These are phyloP conservation scores for Coniochaeta sp. DNA, from an alignment of 2,329 filamentous ascomycete species.

Conservation along the genomic window DNA sequence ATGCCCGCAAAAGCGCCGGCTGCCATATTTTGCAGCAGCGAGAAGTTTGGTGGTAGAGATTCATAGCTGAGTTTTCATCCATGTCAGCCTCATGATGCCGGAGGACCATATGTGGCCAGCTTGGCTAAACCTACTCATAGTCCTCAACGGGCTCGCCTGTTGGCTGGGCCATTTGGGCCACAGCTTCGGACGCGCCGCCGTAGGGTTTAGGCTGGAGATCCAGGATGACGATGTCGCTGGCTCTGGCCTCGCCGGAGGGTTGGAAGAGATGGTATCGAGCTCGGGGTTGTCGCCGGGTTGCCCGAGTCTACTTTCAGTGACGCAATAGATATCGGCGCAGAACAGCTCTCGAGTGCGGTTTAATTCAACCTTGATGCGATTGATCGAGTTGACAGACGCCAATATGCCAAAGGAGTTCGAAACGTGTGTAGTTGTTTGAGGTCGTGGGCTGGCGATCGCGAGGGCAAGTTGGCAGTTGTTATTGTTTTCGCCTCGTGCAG, in stretches of 20 bases:
- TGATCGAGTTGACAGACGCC: neutral
- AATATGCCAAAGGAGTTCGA: neutral
- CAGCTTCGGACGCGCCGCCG: conserved; percentile 59
- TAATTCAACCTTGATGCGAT: neutral
- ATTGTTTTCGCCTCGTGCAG: neutral
- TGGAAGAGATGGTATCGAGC: conserved; percentile 3
- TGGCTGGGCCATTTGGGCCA: conserved; percentile 64
- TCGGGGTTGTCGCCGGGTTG: neutral
- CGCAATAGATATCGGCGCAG: conserved; percentile 5
- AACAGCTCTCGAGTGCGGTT: neutral
- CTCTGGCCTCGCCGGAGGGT: conserved; percentile 2
- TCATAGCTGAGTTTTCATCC: conserved; percentile 60
- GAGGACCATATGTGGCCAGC: neutral
- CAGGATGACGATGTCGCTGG: conserved; percentile 45
- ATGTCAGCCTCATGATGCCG: conserved; percentile 13
- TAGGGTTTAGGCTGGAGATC: conserved; percentile 53
- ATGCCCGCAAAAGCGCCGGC: conserved; percentile 96
- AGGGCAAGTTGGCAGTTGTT: neutral
- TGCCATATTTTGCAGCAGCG: conserved; percentile 86
- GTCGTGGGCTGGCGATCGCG: neutral
- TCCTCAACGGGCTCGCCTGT: conserved; percentile 56
- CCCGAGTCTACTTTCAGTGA: conserved; percentile 1
- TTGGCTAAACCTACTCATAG: conserved; percentile 49
- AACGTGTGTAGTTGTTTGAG: conserved; percentile 3
- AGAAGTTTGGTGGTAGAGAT: conserved; percentile 89